Percentiles rank a stretch among this genome's conserved stretches.
phyloP scores from a whole-genome alignment of 78 protist species.

The Dictyostelium discoideum region DNA sequence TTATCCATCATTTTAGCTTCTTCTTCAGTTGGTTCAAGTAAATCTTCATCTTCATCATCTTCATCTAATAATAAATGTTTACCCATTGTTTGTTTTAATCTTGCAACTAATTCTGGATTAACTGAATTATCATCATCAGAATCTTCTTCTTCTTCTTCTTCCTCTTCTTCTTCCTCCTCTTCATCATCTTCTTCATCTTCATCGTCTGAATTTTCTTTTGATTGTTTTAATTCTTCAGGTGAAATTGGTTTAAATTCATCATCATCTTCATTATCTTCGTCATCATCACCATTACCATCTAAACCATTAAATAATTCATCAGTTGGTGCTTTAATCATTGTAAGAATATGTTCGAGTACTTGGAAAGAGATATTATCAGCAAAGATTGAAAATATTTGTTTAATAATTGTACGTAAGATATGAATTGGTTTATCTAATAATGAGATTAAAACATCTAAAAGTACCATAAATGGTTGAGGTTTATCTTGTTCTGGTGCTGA shows the following conservation, averaged over 20 bases:
- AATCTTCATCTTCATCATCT: constrained; percentile 59
- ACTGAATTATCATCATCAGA: constrained; percentile 49
- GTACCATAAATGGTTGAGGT: constrained; percentile 55
- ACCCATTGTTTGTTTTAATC: constrained; percentile 45
- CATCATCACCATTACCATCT: constrained; percentile 42
- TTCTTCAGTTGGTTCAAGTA: constrained; percentile 31
- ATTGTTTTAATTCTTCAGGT: constrained; percentile 20
- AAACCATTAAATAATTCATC: constrained; percentile 44
- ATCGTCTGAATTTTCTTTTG: constrained; percentile 26
- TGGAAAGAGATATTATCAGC: constrained; percentile 52
- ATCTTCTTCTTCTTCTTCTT: background rate
- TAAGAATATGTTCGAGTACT: constrained; percentile 59
- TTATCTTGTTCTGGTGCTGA: background rate
- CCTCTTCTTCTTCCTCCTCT: constrained; percentile 44
- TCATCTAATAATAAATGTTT: constrained; percentile 30
- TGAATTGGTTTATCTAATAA: constrained; percentile 34
- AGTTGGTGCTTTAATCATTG: constrained; percentile 57
- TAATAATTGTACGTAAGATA: constrained; percentile 22
- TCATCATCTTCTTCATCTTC: constrained; percentile 58
- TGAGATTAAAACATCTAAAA: constrained; percentile 47
- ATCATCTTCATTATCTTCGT: constrained; percentile 19
- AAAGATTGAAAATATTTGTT: constrained; percentile 45
- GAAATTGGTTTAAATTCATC: constrained; percentile 37
- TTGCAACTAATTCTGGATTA: constrained; percentile 75
- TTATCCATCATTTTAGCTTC: constrained; percentile 58